These are phyloP conservation scores for Yamadazyma kanchanaburiensis DNA, from an alignment of 1,139 yeast species.

Conservation along the genomic window DNA sequence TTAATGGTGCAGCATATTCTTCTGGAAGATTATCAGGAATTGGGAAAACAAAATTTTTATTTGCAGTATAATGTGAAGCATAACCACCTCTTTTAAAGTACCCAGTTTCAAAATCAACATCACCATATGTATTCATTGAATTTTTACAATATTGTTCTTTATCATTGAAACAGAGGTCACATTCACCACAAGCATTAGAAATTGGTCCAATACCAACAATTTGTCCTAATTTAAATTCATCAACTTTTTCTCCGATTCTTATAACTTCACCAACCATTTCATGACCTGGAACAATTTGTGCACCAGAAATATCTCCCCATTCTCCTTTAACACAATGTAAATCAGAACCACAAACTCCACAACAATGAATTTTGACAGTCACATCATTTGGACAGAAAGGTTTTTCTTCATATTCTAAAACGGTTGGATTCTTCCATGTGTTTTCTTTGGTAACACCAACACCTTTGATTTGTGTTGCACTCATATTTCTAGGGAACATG, in stretches of 20 bases:
- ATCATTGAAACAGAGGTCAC: constrained; percentile 42
- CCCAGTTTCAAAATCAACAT: constrained; percentile 19
- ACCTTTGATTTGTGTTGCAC: no score
- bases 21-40: constrained; percentile 53
- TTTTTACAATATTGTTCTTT: constrained; percentile 50
- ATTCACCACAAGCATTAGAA: constrained; percentile 43
- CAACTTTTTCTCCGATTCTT: constrained; percentile 45
- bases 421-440: constrained; percentile 41
- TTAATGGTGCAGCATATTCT: constrained; percentile 55
- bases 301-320: constrained; percentile 28
- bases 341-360: constrained; percentile 66
- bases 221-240: constrained; percentile 50
- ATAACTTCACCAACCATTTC: constrained; percentile 56
- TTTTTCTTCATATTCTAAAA: constrained; percentile 28
- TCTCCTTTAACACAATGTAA: constrained; percentile 46
- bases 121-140: constrained; percentile 43
- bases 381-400: constrained; percentile 39
- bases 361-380: constrained; percentile 41
- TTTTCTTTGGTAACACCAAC: constrained; percentile 27
- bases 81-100: constrained; percentile 59
- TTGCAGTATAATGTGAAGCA: constrained; percentile 52
- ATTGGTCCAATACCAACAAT: constrained; percentile 63
- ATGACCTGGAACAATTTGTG: constrained; percentile 31
- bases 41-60: constrained; percentile 50
- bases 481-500: no score